A percentile compares a stretch with the other conserved stretches of the same genome.
phyloP scores from a whole-genome alignment of 495 filamentous ascomycete species.

The Lindgomyces ingoldianus region DNA sequence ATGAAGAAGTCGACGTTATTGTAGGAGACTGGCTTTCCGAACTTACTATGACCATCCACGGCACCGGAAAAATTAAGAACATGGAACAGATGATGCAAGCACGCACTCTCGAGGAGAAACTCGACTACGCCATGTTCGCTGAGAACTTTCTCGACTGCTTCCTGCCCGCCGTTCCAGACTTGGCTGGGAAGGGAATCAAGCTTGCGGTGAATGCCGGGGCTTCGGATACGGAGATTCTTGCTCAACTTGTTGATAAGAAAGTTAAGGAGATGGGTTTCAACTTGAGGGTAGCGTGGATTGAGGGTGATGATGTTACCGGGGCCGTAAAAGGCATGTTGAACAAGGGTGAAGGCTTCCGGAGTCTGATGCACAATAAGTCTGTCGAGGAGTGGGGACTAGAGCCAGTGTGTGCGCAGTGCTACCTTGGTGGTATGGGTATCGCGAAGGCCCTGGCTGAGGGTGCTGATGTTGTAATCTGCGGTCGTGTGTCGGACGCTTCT shows the following conservation, averaged over 20 bases:
- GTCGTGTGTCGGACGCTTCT: constrained; percentile 32
- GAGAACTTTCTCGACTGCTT: constrained; percentile 39
- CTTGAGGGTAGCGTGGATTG: constrained; percentile 41
- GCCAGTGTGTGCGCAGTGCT: constrained; percentile 33
- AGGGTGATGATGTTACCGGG: constrained; percentile 40
- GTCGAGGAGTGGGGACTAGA: constrained; percentile 34
- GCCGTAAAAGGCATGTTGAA: constrained; percentile 35
- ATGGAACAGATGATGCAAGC: constrained; percentile 26
- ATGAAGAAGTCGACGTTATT: constrained; percentile 35
- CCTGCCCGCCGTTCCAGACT: constrained; percentile 36
- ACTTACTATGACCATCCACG: constrained; percentile 39
- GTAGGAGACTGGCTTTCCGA: constrained; percentile 38
- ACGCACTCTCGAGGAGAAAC: constrained; percentile 30
- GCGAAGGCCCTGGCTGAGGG: constrained; percentile 30
- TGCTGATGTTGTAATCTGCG: constrained; percentile 35
- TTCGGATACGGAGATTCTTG: constrained; percentile 38
- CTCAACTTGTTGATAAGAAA: constrained; percentile 35
- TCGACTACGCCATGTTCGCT: constrained; percentile 34
- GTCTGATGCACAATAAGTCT: constrained; percentile 37
- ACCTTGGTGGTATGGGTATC: constrained; percentile 34
- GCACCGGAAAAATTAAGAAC: constrained; percentile 32
- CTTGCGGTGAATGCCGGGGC: constrained; percentile 42
- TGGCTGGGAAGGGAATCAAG: constrained; percentile 33
- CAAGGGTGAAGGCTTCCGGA: constrained; percentile 36
- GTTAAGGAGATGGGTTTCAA: constrained; percentile 27